A percentile compares a stretch with the other conserved stretches of the same genome.
Evolutionary conservation across 805 yeast genomes (phyloP).

Genomic region (Candida caryicola): DNA sequence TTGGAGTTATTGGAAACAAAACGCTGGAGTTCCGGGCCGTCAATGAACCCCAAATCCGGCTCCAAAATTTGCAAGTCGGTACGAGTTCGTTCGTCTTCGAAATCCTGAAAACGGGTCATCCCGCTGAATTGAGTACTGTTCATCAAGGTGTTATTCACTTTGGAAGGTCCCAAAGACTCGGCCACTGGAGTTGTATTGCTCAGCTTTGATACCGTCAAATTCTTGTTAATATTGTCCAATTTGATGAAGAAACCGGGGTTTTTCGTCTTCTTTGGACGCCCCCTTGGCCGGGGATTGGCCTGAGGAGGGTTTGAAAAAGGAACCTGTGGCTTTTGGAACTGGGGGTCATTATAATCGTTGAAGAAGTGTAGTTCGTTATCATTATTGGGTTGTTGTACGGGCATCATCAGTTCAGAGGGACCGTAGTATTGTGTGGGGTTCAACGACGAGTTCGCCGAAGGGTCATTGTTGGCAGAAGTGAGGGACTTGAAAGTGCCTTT

Average conservation of each 20-base stretch:
- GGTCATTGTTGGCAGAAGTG: not conserved
- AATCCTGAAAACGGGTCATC: conserved; percentile 10
- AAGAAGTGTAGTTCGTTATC: not conserved
- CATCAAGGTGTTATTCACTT: conserved; percentile 7
- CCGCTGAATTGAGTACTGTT: conserved; percentile 16
- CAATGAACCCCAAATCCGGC: conserved; percentile 14
- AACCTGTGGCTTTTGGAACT: not conserved
- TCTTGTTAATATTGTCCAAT: conserved; percentile 11
- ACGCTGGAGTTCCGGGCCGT: conserved; percentile 8
- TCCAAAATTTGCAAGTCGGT: conserved; percentile 13
- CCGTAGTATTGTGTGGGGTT: not conserved
- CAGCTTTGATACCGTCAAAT: not conserved
- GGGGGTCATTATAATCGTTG: not conserved
- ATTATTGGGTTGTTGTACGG: not conserved
- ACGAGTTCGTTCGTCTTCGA: conserved; percentile 10
- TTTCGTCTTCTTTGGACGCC: conserved; percentile 6
- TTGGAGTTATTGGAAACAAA: conserved; percentile 11
- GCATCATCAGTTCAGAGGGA: not conserved
- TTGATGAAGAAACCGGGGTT: conserved; percentile 12
- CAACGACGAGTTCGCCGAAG: not conserved
- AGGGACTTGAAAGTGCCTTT: conserved; percentile 2
- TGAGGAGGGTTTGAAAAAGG: not conserved
- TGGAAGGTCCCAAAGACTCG: conserved; percentile 9
- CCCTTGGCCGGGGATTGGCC: conserved; percentile 3
- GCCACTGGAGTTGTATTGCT: conserved; percentile 1